A percentile compares a stretch with the other conserved stretches of the same genome.
phyloP scores from a whole-genome alignment of 768 basidiomycete species.

The Antrodiella citrinella region DNA sequence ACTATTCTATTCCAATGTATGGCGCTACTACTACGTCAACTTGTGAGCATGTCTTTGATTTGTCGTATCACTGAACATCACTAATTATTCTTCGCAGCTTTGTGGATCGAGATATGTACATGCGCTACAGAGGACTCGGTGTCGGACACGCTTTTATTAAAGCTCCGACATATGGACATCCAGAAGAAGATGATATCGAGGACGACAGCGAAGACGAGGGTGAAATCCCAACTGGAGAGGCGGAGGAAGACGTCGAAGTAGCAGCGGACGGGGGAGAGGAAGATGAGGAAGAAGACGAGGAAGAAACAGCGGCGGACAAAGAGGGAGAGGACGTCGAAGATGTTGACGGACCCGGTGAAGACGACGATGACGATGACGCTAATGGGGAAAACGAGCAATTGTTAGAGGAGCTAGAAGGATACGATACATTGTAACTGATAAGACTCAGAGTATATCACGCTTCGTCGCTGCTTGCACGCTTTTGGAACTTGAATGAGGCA shows the following conservation, averaged over 20 bases:
- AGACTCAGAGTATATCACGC: too few species aligned
- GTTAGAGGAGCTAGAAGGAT: too few species aligned
- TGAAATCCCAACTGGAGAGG: neutral
- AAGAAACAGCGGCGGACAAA: neutral
- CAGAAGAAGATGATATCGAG: too few species aligned
- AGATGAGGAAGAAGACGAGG: neutral
- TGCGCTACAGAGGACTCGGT: slow-evolving; percentile 7
- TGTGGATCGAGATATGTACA: slow-evolving; percentile 11
- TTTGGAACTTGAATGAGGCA: too few species aligned
- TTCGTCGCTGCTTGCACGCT: too few species aligned
- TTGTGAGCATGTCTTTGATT: slow-evolving; percentile 3
- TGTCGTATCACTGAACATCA: neutral
- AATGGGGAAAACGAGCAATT: too few species aligned
- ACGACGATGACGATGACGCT: neutral
- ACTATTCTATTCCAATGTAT: neutral
- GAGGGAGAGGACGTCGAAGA: neutral
- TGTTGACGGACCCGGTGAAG: neutral
- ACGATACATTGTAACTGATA: too few species aligned
- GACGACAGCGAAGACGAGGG: neutral
- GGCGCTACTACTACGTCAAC: slow-evolving; percentile 1
- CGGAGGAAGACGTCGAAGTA: neutral
- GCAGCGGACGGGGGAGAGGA: neutral
- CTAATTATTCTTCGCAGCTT: slow-evolving; percentile 3
- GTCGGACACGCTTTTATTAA: slow-evolving; percentile 2
- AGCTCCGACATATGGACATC: too few species aligned